These are phyloP conservation scores for Colletotrichum sp. DNA, from an alignment of 2,329 filamentous ascomycete species.

Conservation along the genomic window DNA sequence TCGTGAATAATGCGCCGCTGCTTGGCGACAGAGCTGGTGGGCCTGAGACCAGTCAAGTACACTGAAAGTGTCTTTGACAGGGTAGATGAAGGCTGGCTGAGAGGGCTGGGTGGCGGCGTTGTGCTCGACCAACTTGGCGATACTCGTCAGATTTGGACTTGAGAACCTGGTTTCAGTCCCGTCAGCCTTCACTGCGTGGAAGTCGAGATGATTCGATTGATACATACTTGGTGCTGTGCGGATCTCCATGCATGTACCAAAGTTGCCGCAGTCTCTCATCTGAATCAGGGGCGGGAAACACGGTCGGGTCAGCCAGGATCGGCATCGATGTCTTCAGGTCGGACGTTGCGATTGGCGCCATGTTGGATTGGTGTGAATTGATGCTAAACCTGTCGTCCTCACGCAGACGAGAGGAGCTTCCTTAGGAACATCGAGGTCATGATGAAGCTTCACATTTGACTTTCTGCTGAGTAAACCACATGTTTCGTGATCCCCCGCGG, in stretches of 20 bases:
- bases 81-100: background rate
- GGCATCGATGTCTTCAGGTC: background rate
- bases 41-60: background rate
- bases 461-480: background rate
- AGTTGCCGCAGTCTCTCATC: background rate
- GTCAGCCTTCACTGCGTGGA: background rate
- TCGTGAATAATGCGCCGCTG: background rate
- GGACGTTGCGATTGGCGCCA: conserved; percentile 6
- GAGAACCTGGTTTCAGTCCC: background rate
- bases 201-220: background rate
- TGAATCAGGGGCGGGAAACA: background rate
- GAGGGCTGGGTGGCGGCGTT: background rate
- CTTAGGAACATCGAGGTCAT: background rate
- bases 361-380: background rate
- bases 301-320: background rate
- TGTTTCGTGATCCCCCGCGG: background rate
- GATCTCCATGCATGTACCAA: conserved; percentile 2
- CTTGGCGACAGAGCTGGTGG: background rate
- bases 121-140: background rate
- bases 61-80: background rate
- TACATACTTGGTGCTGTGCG: conserved; percentile 1
- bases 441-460: background rate
- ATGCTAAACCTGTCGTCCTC: background rate
- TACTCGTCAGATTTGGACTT: background rate
- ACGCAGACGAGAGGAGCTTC: rapidly evolving